These are phyloP conservation scores for Fraxinus albicans DNA, from an alignment of 305 asterid species.

Conservation along the genomic window DNA sequence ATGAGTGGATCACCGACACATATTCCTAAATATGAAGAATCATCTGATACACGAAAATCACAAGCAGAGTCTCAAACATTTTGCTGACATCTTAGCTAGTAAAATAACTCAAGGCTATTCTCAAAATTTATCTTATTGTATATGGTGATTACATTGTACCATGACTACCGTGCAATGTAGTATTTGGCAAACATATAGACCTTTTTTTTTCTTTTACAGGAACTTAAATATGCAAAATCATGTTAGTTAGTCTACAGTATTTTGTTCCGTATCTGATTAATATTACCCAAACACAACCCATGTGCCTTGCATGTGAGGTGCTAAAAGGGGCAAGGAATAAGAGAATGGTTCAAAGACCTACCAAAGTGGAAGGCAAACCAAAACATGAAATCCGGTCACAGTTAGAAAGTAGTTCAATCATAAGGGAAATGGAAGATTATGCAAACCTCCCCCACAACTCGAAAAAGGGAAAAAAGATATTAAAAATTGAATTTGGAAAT, in stretches of 20 bases:
- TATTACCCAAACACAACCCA: neutral
- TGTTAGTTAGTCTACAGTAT: neutral
- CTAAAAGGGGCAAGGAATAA: neutral
- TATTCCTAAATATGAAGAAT: too few relatives aligned
- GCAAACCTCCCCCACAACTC: neutral
- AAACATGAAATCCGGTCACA: neutral
- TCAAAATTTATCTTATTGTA: neutral
- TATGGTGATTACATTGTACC: neutral
- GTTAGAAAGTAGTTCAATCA: neutral
- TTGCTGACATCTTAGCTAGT: neutral
- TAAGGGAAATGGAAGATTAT: neutral
- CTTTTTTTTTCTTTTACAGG: neutral
- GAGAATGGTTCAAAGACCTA: neutral
- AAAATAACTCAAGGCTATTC: neutral
- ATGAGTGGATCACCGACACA: too few relatives aligned
- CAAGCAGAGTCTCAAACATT: neutral
- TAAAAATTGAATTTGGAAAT: neutral
- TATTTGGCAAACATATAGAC: neutral
- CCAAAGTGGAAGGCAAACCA: slow-evolving; percentile 2
- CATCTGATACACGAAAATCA: too few relatives aligned
- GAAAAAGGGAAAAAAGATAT: neutral
- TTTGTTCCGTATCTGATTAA: neutral
- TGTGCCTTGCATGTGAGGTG: neutral
- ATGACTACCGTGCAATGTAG: neutral
- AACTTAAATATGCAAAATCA: neutral